Evolutionary conservation across 164 flowering plant genomes (phyloP), one percentile per base, ranked within the genome.

Genomic region (Aristolochia fimbriata): DNA sequence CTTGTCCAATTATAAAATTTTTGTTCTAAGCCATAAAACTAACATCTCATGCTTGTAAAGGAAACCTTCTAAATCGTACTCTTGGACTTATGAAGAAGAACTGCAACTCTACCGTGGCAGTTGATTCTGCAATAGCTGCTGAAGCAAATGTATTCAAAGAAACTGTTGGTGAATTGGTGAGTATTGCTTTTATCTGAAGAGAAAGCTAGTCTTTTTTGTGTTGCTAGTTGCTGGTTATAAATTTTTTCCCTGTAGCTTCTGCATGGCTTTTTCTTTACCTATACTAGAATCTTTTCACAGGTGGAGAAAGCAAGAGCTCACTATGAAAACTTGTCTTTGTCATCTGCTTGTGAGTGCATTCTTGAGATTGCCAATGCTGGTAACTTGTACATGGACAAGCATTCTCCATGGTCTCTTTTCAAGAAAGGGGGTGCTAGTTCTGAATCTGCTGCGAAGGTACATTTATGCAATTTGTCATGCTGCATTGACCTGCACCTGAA

Each of bases 31-130:
- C 43, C 43, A 37, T 10, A 10, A 37, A 37, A 37, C 43, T 37
- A 7, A 24, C 27, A 23, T 21, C 14, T 37, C 8, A 15, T 24
- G 25, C 49, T 47, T 68, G 31, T 76, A 64, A 78, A 90, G 97
- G 99, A 59, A 93, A 93, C 77, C 99, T 93, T 74, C 97, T 93
- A 59, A 93, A 90, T 62, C 97, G 99, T 60, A 93, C 97, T 16
- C 96, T 93, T 64, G 94, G 97, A 46, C 97, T 93, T 73, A 80
- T 93, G 15, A 87, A 75, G 66, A 93, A 86, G 78, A 87, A 93
- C 47, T 93, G 99, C 72, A 70, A 81, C 62, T 93, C 91, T 55
- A 87, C 90, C 43, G 74, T 93, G 76, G 69, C 62, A 19, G 78
- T 82, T 61, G 97, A 93, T 86, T 86, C 99, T 58, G 62, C 71